Base-by-base conservation (phyloP, 2,329 filamentous ascomycete species). In the Claviceps pazoutovae region DNA sequence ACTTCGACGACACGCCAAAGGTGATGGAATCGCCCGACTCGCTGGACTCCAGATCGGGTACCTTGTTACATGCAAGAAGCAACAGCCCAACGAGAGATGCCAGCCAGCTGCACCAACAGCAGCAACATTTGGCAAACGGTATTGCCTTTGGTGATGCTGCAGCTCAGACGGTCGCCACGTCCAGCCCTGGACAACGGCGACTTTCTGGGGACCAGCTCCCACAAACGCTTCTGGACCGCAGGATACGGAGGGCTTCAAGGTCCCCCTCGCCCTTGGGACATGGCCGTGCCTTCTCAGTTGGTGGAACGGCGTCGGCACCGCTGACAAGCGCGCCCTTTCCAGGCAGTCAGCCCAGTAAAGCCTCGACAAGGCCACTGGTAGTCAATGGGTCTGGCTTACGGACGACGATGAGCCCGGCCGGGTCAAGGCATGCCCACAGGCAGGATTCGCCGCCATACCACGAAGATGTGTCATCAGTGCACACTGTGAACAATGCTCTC, bases 221-320 rank as follows among this genome's bases (percentile, higher is more conserved):
- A 0, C 76, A 78, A 58, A 71, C 72, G 11, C 70, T 79, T 23
- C 65, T 79, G 6, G 75, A 79, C 51, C 68, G 73, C 23, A 66
- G 75, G 41, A 77, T 78, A 62, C 71, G 70, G 57, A 69, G 74
- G 39, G 71, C 71, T 2, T 79, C 76, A 2, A 70, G 76, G 14
- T 80, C 78, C 5, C 77, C 76, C 13, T 81, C 78, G 3, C 76
- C 78, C 0, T 63, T 77, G 2, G 73, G 75, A 3, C 75, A 78
- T 53, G 62, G 66, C 44, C 70, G 74, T 47, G 68, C 70, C 1
- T 68, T 70, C 36, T 72, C 74, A 0, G 58, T 66, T 0, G 70
- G 67, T 4, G 69, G 65, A 21, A 65, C 65, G 42, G 67, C 71
- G 1, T 64, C 69, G 0, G 66, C 73, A 2, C 57, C 71, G n/a